Evolutionary conservation across 768 basidiomycete genomes (phyloP).

Genomic region (Suillus subalutaceus): DNA sequence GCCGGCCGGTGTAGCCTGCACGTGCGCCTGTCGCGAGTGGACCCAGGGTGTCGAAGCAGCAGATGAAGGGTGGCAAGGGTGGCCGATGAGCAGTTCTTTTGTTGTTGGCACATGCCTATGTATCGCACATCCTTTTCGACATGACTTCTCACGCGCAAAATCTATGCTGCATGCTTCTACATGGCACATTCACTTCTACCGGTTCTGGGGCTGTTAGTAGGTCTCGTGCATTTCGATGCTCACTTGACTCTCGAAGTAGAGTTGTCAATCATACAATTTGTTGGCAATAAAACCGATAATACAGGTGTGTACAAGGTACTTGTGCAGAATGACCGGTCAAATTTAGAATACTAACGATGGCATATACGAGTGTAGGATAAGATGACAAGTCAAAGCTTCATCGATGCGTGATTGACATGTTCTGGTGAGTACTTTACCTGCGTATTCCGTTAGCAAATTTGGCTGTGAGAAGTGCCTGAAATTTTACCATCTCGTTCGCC

Average conservation of each 20-base stretch:
- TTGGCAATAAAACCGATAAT: slow-evolving; percentile 13
- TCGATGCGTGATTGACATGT: too few species aligned
- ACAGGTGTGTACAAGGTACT: slow-evolving; percentile 13
- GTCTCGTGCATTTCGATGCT: background rate
- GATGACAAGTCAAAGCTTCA: too few species aligned
- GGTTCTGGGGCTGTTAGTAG: background rate
- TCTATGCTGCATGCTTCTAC: slow-evolving; percentile 13
- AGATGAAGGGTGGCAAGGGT: slow-evolving; percentile 90
- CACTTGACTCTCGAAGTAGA: background rate
- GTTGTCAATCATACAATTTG: background rate
- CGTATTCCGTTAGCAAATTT: too few species aligned
- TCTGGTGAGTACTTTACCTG: too few species aligned
- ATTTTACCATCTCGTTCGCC: too few species aligned
- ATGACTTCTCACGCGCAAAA: slow-evolving; percentile 20
- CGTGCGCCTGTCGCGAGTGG: slow-evolving; percentile 57
- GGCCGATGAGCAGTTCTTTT: slow-evolving; percentile 53
- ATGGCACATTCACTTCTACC: background rate
- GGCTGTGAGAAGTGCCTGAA: too few species aligned
- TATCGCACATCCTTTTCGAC: slow-evolving; percentile 29
- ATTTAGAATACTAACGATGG: too few species aligned
- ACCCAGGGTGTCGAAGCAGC: slow-evolving; percentile 93
- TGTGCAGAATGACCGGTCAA: too few species aligned
- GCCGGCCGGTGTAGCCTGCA: slow-evolving; percentile 46
- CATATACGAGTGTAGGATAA: too few species aligned
- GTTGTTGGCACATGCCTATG: slow-evolving; percentile 15